These are phyloP conservation scores for Coniochaeta ligniaria DNA, from an alignment of 2,329 filamentous ascomycete genomes.

Conservation along the genomic window DNA sequence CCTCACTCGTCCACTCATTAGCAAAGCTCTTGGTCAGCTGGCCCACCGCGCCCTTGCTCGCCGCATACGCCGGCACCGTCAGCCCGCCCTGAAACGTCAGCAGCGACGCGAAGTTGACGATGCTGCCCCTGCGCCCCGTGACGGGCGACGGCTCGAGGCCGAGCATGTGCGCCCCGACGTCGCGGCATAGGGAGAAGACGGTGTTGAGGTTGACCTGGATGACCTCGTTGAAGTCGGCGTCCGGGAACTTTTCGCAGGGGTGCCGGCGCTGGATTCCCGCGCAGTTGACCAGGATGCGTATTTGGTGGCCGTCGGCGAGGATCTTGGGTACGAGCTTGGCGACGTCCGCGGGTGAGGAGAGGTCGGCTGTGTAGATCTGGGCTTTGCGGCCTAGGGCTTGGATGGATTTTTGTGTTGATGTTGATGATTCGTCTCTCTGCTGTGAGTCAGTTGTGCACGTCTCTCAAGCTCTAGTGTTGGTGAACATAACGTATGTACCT, in stretches of 20 bases:
- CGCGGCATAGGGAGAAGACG: conserved; percentile 72
- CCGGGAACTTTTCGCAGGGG: conserved; percentile 67
- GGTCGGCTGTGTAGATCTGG: conserved; percentile 62
- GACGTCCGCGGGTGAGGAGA: conserved; percentile 54
- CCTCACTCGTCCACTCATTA: conserved; percentile 79
- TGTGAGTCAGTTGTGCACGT: not conserved
- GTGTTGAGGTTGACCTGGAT: conserved; percentile 81
- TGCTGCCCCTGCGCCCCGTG: conserved; percentile 54
- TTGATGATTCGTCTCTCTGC: conserved; percentile 26
- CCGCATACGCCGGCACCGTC: conserved; percentile 82
- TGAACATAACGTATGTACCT: conserved; percentile 32
- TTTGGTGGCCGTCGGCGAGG: conserved; percentile 53
- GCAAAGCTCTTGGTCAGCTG: conserved; percentile 79
- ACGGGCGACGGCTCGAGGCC: conserved; percentile 36
- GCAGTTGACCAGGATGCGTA: conserved; percentile 79
- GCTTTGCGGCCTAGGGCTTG: conserved; percentile 59
- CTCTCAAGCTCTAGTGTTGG: not conserved
- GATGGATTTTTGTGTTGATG: conserved; percentile 53
- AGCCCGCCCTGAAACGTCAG: conserved; percentile 81
- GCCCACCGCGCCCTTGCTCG: conserved; percentile 76
- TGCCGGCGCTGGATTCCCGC: conserved; percentile 80
- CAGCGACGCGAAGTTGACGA: conserved; percentile 81
- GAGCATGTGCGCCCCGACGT: conserved; percentile 75
- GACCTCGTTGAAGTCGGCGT: conserved; percentile 71
- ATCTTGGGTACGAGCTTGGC: conserved; percentile 52